A percentile compares a stretch with the other conserved stretches of the same genome.
Evolutionary conservation across 1,284 basidiomycete genomes (phyloP).

Genomic region (Puccinia horiana): DNA sequence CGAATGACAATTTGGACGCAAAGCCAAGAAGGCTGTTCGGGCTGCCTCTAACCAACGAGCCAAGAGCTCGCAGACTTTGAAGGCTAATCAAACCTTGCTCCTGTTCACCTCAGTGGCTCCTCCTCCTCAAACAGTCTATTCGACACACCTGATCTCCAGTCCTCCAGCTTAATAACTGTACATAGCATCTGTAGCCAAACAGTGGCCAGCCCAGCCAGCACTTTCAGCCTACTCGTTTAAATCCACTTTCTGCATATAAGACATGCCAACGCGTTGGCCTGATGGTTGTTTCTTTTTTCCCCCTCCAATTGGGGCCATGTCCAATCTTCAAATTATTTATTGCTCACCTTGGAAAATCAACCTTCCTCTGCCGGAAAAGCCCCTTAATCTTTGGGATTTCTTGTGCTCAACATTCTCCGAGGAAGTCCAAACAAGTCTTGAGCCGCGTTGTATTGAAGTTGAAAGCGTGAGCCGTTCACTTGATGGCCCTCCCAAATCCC

Average conservation of each 20-base stretch:
- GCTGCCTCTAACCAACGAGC: not conserved
- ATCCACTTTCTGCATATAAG: too few relatives aligned
- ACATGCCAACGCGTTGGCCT: not conserved
- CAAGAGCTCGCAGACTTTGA: not conserved
- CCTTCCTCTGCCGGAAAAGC: not conserved
- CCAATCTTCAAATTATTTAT: not conserved
- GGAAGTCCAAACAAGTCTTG: not conserved
- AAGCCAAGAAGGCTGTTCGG: conserved; percentile 27
- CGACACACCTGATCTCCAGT: not conserved
- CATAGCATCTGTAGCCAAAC: too few relatives aligned
- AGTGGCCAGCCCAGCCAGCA: too few relatives aligned
- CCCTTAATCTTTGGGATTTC: conserved; percentile 9
- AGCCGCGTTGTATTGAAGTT: not conserved
- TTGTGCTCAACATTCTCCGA: not conserved
- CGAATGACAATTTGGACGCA: conserved; percentile 8
- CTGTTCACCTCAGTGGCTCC: not conserved
- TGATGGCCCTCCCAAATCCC: not conserved
- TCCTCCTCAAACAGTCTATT: not conserved
- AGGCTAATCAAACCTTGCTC: not conserved
- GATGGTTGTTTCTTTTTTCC: too few relatives aligned
- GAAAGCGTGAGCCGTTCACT: not conserved
- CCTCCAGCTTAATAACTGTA: too few relatives aligned
- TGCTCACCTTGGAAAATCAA: not conserved
- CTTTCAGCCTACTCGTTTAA: too few relatives aligned
- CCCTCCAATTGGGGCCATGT: not conserved